Percentiles rank a stretch among this genome's conserved stretches.
Evolutionary conservation across 2,329 filamentous ascomycete genomes (phyloP).

Genomic region (Epichloe hybrida): DNA sequence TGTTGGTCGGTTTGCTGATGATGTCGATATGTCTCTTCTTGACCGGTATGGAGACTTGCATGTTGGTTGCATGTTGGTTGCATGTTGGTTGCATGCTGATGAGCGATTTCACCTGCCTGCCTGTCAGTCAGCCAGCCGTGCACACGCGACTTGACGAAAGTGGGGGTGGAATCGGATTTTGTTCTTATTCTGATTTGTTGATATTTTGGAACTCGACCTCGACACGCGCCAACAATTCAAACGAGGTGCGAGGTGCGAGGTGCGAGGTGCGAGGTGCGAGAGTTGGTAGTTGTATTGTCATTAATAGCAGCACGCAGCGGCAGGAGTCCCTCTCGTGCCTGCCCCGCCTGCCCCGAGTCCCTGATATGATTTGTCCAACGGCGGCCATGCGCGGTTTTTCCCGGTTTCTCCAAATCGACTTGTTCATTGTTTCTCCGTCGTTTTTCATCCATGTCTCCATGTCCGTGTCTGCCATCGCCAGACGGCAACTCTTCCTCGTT

Average conservation of each 20-base stretch:
- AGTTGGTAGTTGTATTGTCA: too few relatives aligned
- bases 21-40: not conserved
- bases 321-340: too few relatives aligned
- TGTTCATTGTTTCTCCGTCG: not conserved
- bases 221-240: too few relatives aligned
- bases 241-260: too few relatives aligned
- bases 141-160: not conserved
- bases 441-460: not conserved
- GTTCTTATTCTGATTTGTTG: not conserved
- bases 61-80: not conserved
- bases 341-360: not conserved
- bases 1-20: not conserved
- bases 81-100: too few relatives aligned
- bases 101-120: not conserved
- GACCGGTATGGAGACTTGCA: not conserved
- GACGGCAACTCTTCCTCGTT: conserved; percentile 4
- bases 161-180: not conserved
- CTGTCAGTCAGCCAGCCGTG: too few relatives aligned
- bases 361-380: not conserved
- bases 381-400: too few relatives aligned
- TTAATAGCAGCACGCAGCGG: too few relatives aligned
- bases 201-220: too few relatives aligned
- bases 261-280: too few relatives aligned
- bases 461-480: not conserved
- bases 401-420: too few relatives aligned